These are phyloP conservation scores for Chloris gayana DNA, from an alignment of 176 grass and related monocot species.

Conservation along the genomic window DNA sequence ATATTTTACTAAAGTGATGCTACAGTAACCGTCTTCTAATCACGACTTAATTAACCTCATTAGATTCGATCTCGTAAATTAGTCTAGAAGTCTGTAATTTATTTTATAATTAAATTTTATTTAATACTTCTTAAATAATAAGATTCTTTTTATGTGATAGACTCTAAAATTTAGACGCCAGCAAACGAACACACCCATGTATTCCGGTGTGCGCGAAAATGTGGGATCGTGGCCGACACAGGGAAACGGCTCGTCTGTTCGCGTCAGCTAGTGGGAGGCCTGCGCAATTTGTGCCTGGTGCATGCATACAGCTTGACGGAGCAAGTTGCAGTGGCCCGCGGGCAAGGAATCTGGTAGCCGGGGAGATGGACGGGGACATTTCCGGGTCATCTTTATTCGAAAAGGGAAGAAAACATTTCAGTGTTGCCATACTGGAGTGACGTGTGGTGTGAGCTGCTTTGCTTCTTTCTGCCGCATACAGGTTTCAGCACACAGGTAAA, in stretches of 20 bases:
- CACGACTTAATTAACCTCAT: too few relatives aligned
- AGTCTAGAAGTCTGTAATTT: too few relatives aligned
- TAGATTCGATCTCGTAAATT: too few relatives aligned
- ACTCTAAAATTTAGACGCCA: too few relatives aligned
- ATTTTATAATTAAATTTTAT: too few relatives aligned
- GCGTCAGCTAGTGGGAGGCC: not conserved
- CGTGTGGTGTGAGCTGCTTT: not conserved
- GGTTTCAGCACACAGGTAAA: conserved; percentile 18
- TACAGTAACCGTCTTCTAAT: too few relatives aligned
- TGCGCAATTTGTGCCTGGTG: not conserved
- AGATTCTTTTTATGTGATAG: too few relatives aligned
- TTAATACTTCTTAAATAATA: too few relatives aligned
- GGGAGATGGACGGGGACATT: not conserved
- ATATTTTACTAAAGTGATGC: too few relatives aligned
- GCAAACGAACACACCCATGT: too few relatives aligned
- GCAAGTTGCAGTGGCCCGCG: too few relatives aligned
- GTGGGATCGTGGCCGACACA: not conserved
- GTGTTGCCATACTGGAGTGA: not conserved
- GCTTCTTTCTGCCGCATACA: not conserved
- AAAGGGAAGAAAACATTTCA: not conserved
- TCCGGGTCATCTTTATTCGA: too few relatives aligned
- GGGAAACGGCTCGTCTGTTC: not conserved
- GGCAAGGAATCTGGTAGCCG: not conserved
- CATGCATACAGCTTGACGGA: not conserved
- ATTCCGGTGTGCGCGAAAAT: conserved; percentile 31